phyloP scores from a whole-genome alignment of 1,139 yeast species.

The Yamadazyma aaseri region DNA sequence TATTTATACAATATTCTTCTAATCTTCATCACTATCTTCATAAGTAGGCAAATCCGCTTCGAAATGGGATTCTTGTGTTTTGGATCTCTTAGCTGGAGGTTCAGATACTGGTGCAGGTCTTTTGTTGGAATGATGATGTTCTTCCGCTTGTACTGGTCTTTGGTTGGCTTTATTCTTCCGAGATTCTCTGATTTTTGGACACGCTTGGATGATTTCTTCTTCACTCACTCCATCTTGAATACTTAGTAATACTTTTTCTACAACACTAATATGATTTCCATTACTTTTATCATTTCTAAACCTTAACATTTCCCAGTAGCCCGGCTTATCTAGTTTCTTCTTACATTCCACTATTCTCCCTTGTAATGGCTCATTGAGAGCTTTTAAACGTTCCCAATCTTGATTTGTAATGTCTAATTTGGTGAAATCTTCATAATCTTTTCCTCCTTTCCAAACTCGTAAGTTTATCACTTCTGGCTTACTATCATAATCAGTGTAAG shows the following conservation, averaged over 20 bases:
- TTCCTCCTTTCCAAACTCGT: conserved; percentile 79
- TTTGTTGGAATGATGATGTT: too few species aligned
- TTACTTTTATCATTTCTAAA: conserved; percentile 90
- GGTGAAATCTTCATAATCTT: conserved; percentile 64
- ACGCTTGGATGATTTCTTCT: conserved; percentile 61
- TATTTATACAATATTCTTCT: conserved; percentile 2
- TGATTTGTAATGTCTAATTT: conserved; percentile 60
- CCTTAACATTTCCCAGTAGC: conserved; percentile 80
- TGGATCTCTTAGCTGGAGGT: conserved; percentile 10
- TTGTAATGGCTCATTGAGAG: conserved; percentile 73
- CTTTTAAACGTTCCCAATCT: conserved; percentile 81
- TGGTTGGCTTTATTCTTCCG: conserved; percentile 10
- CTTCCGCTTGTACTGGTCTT: too few species aligned
- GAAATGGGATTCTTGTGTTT: conserved; percentile 13
- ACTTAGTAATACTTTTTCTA: conserved; percentile 76
- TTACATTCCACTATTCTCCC: conserved; percentile 89
- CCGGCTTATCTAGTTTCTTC: conserved; percentile 48
- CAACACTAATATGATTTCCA: conserved; percentile 82
- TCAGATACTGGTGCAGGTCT: conserved; percentile 6
- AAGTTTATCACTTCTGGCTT: conserved; percentile 65
- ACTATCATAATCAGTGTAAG: conserved; percentile 77
- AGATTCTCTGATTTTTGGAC: conserved; percentile 23
- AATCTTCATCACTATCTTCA: conserved; percentile 42
- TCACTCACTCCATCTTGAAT: conserved; percentile 84
- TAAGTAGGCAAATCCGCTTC: conserved; percentile 39